Base-by-base conservation (phyloP, 2,329 filamentous ascomycete species). In the Xylariaceae sp. region DNA sequence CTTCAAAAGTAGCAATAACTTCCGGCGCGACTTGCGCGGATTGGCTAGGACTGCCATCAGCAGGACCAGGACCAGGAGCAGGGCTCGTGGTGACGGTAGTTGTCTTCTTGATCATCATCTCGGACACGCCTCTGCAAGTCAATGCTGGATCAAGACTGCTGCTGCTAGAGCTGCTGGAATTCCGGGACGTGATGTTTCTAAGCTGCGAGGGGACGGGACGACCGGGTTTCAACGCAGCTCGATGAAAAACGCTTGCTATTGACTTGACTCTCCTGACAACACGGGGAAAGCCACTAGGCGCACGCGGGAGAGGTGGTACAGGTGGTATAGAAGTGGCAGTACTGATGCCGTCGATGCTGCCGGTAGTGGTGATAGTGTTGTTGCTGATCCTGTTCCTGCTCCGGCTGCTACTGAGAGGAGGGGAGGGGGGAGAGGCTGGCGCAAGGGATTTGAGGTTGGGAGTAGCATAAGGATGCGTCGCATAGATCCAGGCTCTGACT, bases 91-190 rank as follows among this genome's bases (percentile, higher is more conserved):
- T 52, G 30, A 56, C 45, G 17, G 37, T 56, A 4, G 35, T 37
- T 45, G 58, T 51, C 39, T 56, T 56, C 47, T 52, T 53, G 37
- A 60, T 58, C 58, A 64, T 62, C 35, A 60, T 55, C 13, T 56
- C 50, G 9, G 68, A 64, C 2, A 61, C 17, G 35, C 68, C 69
- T 59, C 64, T 64, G 49, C 69, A 71, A 35, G 67, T 70, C 64
- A 71, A 56, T 3, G 50, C 49, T 13, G 66, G 62, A 39, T 68
- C 62, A n/a, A 70, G 66, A 30, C 63, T 61, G 47, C 55, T 64
- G 37, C 41, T 18, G 15, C 56, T 61, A 8, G 10, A 17, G 37
- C 41, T 18, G 10, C 47, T 53, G n/a, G 4, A 44, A 17, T 53
- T 35, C 10, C 17, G 55, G 15, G 15, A 52, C 10, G 9, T 35